Evolutionary conservation across 169 alveolate species (phyloP), one percentile per base, ranked within the genome.

Genomic region (Plasmodium coatneyi): DNA sequence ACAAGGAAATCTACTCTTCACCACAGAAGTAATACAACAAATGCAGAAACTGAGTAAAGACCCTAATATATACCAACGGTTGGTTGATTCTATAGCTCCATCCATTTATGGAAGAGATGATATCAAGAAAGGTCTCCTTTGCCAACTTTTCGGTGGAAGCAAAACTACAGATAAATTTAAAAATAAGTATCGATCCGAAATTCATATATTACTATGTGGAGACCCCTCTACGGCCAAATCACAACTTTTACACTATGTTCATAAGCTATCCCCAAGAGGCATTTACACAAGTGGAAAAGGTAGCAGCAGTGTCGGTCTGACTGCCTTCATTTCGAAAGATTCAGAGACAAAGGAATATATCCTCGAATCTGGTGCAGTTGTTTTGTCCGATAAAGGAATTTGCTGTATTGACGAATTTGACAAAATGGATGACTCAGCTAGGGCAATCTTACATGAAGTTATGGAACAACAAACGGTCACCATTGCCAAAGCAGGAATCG

Each of bases 391-490:
- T 84, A 95, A 97, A 36, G 99, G 99, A 46, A 98, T 99, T 25
- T 99, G 99, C 92, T 99, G 99, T 95, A 99, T 99, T 92, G 99
- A 99, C 96, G 99, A 99, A 95, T 99, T 99, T 95, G 99, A 99
- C 96, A 99, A 99, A 97, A 99, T 99, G 99, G 99, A 99, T 84
- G 99, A 99, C 70, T 97, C 97, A 66, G 99, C 99, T n/a, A 97
- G 99, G 92, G 99, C 99, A 22, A 99, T 99, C 54, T 96, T 99
- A 76, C 99, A 99, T 95, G 99, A 98, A 97, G 99, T 99, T 7
- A 99, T 99, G 99, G 99, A 99, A 96, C 99, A 99, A 95, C 99
- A 99, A 97, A 99, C 99, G 1, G 99, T 99, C 30, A 98, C 99
- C 30, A 97, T 99, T 41, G 99, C 99, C 80, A 99, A 99, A 96